These are phyloP conservation scores for Daldinia loculata DNA, from an alignment of 495 filamentous ascomycete species.

Conservation along the genomic window DNA sequence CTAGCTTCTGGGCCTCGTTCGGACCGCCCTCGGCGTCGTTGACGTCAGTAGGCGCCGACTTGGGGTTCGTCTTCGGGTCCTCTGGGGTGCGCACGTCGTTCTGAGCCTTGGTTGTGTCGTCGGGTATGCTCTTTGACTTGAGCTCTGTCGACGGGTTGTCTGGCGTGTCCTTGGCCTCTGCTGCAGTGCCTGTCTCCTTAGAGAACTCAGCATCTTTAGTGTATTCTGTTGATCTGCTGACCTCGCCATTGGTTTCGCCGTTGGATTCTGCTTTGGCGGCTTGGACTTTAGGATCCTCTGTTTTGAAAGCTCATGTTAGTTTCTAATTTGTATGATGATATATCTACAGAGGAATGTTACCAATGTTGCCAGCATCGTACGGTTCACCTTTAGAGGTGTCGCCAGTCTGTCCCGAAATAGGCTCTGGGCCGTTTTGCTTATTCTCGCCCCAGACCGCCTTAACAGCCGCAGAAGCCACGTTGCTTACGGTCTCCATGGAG, in stretches of 20 bases:
- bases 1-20: slow-evolving; percentile 47
- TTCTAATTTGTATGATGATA: neutral
- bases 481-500: slow-evolving; percentile 65
- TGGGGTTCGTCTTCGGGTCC: slow-evolving; percentile 46
- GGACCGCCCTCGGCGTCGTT: slow-evolving; percentile 45
- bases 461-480: slow-evolving; percentile 54
- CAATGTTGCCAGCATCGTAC: slow-evolving; percentile 66
- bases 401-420: slow-evolving; percentile 61
- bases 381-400: slow-evolving; percentile 65
- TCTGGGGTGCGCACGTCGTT: slow-evolving; percentile 49
- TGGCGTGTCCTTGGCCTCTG: slow-evolving; percentile 29
- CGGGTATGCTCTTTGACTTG: slow-evolving; percentile 32
- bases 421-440: slow-evolving; percentile 54
- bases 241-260: neutral
- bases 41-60: slow-evolving; percentile 40
- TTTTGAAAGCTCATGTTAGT: slow-evolving; percentile 15
- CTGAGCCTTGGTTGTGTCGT: slow-evolving; percentile 49
- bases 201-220: slow-evolving; percentile 36
- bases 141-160: slow-evolving; percentile 40
- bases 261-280: slow-evolving; percentile 13
- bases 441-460: slow-evolving; percentile 62
- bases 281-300: slow-evolving; percentile 31
- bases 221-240: slow-evolving; percentile 15
- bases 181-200: slow-evolving; percentile 36
- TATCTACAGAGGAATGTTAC: slow-evolving; percentile 35